Evolutionary conservation across 1,139 yeast species (phyloP).

Genomic region (Pichia sp.): DNA sequence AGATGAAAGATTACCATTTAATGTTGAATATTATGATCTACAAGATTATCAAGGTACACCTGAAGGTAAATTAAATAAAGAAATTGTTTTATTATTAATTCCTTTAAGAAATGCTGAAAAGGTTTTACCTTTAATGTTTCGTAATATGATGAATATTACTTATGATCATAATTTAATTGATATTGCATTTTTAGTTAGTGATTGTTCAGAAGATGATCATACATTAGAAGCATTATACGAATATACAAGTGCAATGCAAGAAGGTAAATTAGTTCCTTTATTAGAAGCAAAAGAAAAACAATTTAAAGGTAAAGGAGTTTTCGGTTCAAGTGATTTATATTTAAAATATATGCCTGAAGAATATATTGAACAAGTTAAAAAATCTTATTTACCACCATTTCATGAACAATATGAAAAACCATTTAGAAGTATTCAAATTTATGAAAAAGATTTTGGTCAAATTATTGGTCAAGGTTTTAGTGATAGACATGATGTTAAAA

Average conservation of each 20-base stretch:
- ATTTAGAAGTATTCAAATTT: slow-evolving; percentile 69
- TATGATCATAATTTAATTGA: slow-evolving; percentile 79
- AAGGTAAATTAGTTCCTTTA: slow-evolving; percentile 55
- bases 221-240: slow-evolving; percentile 65
- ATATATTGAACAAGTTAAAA: slow-evolving; percentile 50
- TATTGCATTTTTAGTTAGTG: slow-evolving; percentile 79
- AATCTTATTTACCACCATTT: slow-evolving; percentile 57
- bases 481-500: slow-evolving; percentile 83
- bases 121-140: slow-evolving; percentile 76
- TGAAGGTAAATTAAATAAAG: slow-evolving; percentile 51
- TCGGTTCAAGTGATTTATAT: slow-evolving; percentile 57
- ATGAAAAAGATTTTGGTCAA: slow-evolving; percentile 80
- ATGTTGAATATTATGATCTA: slow-evolving; percentile 57
- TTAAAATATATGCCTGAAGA: slow-evolving; percentile 63
- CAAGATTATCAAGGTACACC: slow-evolving; percentile 49
- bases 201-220: slow-evolving; percentile 69
- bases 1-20: slow-evolving; percentile 11
- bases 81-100: slow-evolving; percentile 62
- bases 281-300: slow-evolving; percentile 33
- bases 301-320: slow-evolving; percentile 29
- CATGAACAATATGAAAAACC: slow-evolving; percentile 63
- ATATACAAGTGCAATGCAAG: slow-evolving; percentile 60
- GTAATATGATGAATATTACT: slow-evolving; percentile 76
- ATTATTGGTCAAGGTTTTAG: slow-evolving; percentile 82
- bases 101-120: slow-evolving; percentile 80